A percentile compares a stretch with the other conserved stretches of the same genome.
phyloP scores from a whole-genome alignment of 768 basidiomycete species.

The Serendipita sp. region DNA sequence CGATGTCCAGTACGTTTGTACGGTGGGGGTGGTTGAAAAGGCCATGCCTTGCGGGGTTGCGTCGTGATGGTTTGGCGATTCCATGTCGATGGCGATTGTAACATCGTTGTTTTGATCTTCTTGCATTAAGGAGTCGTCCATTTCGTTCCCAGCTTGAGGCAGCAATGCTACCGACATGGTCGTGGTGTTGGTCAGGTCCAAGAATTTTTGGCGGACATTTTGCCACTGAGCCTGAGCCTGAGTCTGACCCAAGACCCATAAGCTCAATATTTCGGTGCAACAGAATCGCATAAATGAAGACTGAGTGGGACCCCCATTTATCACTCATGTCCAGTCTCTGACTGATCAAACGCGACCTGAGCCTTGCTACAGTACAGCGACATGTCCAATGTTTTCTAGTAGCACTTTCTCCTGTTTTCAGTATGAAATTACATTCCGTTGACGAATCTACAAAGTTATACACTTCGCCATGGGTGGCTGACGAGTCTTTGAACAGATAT shows the following conservation, averaged over 20 bases:
- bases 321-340: slow-evolving; percentile 3
- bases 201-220: background rate
- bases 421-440: background rate
- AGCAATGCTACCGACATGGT: background rate
- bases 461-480: slow-evolving; percentile 62
- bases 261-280: too few relatives aligned
- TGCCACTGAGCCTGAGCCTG: too few relatives aligned
- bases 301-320: background rate
- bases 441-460: background rate
- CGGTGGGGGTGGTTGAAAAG: background rate
- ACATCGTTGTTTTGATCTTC: background rate
- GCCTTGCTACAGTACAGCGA: background rate
- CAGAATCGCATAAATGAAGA: background rate
- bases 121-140: slow-evolving; percentile 3
- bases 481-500: slow-evolving; percentile 82
- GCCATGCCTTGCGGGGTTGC: background rate
- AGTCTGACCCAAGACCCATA: too few relatives aligned
- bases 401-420: background rate
- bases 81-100: slow-evolving; percentile 4
- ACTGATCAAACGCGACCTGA: background rate
- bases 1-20: background rate
- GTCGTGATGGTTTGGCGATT: background rate
- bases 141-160: background rate
- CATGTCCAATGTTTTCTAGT: background rate
- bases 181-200: background rate